Evolutionary conservation across 768 basidiomycete genomes (phyloP).

Genomic region (Daedaleopsis sinensis): DNA sequence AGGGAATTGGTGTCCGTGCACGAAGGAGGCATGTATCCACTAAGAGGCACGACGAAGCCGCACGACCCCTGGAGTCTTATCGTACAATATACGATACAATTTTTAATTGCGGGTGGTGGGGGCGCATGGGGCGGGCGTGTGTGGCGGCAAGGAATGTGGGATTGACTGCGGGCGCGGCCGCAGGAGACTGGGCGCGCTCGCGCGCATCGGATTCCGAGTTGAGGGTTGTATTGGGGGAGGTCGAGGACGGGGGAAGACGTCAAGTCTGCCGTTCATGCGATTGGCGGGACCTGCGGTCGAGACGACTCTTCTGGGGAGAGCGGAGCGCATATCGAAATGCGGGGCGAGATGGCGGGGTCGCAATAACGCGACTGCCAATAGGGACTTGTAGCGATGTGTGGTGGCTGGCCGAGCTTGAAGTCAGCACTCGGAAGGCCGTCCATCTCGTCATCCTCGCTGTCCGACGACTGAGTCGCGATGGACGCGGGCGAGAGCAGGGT

Average conservation of each 20-base stretch:
- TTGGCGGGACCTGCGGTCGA: constrained; percentile 9
- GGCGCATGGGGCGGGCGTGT: not conserved
- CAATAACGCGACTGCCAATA: constrained; percentile 21
- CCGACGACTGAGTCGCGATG: constrained; percentile 24
- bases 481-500: constrained; percentile 31
- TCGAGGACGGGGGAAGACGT: not conserved
- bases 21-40: not conserved
- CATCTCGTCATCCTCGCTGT: constrained; percentile 33
- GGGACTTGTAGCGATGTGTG: constrained; percentile 10
- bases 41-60: constrained; percentile 9
- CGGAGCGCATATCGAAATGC: constrained; percentile 14
- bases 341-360: constrained; percentile 16
- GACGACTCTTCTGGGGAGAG: constrained; percentile 13
- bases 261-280: constrained; percentile 7
- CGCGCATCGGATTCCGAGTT: not conserved
- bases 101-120: not conserved
- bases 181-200: not conserved
- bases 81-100: constrained; percentile 5
- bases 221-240: not conserved
- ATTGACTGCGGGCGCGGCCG: not conserved
- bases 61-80: constrained; percentile 8
- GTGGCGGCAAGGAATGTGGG: not conserved
- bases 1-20: constrained; percentile 1
- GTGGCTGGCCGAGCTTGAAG: constrained; percentile 16
- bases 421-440: constrained; percentile 12